phyloP scores from a whole-genome alignment of 2,329 filamentous ascomycete genomes.

The Fusarium brachygibbosum region DNA sequence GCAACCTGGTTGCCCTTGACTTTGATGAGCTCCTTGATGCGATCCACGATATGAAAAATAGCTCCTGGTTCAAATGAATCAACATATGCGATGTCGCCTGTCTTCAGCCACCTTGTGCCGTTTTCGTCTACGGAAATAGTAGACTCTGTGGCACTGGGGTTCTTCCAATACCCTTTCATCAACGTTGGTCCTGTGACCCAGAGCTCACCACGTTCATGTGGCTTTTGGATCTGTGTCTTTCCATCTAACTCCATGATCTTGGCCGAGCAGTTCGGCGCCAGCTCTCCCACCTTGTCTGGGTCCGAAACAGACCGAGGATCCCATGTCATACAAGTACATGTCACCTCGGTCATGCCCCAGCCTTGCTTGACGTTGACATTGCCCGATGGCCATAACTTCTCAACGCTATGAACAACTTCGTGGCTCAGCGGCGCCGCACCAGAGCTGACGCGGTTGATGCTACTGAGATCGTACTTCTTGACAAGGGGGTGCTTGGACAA shows the following conservation, averaged over 20 bases:
- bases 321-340: slow-evolving; percentile 77
- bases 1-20: slow-evolving; percentile 81
- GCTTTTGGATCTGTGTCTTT: slow-evolving; percentile 60
- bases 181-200: slow-evolving; percentile 79
- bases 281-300: slow-evolving; percentile 39
- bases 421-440: slow-evolving; percentile 77
- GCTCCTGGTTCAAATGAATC: slow-evolving; percentile 65
- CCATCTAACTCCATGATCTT: slow-evolving; percentile 73
- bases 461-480: slow-evolving; percentile 77
- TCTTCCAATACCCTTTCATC: slow-evolving; percentile 83
- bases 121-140: slow-evolving; percentile 63
- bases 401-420: slow-evolving; percentile 60
- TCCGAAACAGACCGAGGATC: slow-evolving; percentile 68
- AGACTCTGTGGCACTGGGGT: slow-evolving; percentile 74
- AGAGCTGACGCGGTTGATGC: slow-evolving; percentile 68
- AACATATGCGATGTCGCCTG: slow-evolving; percentile 79
- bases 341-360: slow-evolving; percentile 90
- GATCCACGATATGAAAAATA: slow-evolving; percentile 75
- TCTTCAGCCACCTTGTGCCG: slow-evolving; percentile 76
- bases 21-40: slow-evolving; percentile 75
- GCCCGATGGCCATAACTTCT: slow-evolving; percentile 64
- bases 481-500: slow-evolving; percentile 78
- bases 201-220: slow-evolving; percentile 74
- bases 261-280: slow-evolving; percentile 62
- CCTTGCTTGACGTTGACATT: slow-evolving; percentile 69